A percentile compares a stretch with the other conserved stretches of the same genome.
phyloP scores from a whole-genome alignment of 2,329 filamentous ascomycete species.

The Scytalidium sp. region DNA sequence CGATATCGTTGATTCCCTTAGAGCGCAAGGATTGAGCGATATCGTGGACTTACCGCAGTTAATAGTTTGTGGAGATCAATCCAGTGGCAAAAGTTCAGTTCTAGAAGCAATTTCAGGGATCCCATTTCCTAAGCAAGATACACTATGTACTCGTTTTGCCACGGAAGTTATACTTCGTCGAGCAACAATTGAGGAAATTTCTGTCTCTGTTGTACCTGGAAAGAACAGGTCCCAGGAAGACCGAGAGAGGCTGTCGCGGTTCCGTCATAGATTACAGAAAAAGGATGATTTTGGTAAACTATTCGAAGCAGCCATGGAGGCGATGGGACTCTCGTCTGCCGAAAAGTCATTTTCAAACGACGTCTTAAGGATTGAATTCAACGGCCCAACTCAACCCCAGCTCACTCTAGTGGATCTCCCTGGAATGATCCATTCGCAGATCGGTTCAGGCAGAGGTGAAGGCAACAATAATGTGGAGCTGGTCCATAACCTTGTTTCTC shows the following conservation, averaged over 20 bases:
- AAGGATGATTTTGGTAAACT: slow-evolving; percentile 14
- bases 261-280: slow-evolving; percentile 11
- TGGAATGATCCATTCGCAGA: slow-evolving; percentile 48
- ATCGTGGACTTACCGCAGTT: slow-evolving; percentile 34
- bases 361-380: slow-evolving; percentile 16
- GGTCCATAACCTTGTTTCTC: slow-evolving; percentile 44
- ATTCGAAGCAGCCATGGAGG: slow-evolving; percentile 15
- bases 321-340: slow-evolving; percentile 10
- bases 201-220: slow-evolving; percentile 12
- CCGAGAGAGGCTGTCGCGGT: slow-evolving; percentile 9
- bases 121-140: slow-evolving; percentile 35
- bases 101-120: slow-evolving; percentile 32
- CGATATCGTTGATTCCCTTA: slow-evolving; percentile 53
- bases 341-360: slow-evolving; percentile 22
- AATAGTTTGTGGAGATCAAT: slow-evolving; percentile 36
- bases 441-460: slow-evolving; percentile 36
- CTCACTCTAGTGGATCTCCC: slow-evolving; percentile 60
- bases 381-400: slow-evolving; percentile 36
- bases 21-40: slow-evolving; percentile 20
- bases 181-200: slow-evolving; percentile 2
- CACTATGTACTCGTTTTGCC: slow-evolving; percentile 40
- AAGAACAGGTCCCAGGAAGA: slow-evolving; percentile 7
- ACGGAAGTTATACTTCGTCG: slow-evolving; percentile 38
- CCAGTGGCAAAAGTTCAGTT: slow-evolving; percentile 33
- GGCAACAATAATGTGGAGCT: slow-evolving; percentile 39